These are phyloP conservation scores for Thalassia testudinum DNA, from an alignment of 116 monocot genomes.

Conservation along the genomic window DNA sequence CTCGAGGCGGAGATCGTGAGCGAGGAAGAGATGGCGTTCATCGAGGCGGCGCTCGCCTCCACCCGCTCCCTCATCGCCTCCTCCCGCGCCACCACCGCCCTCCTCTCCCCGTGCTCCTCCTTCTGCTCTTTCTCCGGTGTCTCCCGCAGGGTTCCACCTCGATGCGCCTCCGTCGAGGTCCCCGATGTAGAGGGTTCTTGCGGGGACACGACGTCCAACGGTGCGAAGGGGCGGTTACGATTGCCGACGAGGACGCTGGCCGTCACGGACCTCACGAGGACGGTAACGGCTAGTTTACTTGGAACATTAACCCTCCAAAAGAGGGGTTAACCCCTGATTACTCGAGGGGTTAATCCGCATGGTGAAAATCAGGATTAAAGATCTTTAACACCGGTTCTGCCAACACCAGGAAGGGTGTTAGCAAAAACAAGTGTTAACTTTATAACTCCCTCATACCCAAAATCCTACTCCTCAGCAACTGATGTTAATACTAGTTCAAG, in stretches of 20 bases:
- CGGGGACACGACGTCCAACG: not conserved
- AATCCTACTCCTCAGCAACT: no score
- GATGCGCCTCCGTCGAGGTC: not conserved
- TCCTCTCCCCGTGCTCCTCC: conserved; percentile 1
- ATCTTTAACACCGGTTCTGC: no score
- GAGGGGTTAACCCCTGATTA: no score
- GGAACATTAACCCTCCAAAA: no score
- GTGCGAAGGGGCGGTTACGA: conserved; percentile 17
- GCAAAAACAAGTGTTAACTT: no score
- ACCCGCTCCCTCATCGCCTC: conserved; percentile 20
- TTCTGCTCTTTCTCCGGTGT: conserved; percentile 2
- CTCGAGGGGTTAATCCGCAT: no score
- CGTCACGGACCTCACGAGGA: conserved; percentile 55
- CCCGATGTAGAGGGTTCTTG: conserved; percentile 34
- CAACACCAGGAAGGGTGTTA: no score
- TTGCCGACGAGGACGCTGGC: conserved; percentile 29
- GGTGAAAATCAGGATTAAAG: no score
- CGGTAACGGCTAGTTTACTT: no score
- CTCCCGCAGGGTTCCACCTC: conserved; percentile 1
- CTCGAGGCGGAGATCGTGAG: conserved; percentile 56
- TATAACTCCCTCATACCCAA: no score
- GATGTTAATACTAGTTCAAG: no score
- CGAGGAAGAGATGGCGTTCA: conserved; percentile 76
- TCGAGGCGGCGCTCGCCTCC: conserved; percentile 65
- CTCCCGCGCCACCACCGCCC: not conserved